phyloP scores from a whole-genome alignment of 2,329 filamentous ascomycete genomes.

The Colletotrichum lupini region DNA sequence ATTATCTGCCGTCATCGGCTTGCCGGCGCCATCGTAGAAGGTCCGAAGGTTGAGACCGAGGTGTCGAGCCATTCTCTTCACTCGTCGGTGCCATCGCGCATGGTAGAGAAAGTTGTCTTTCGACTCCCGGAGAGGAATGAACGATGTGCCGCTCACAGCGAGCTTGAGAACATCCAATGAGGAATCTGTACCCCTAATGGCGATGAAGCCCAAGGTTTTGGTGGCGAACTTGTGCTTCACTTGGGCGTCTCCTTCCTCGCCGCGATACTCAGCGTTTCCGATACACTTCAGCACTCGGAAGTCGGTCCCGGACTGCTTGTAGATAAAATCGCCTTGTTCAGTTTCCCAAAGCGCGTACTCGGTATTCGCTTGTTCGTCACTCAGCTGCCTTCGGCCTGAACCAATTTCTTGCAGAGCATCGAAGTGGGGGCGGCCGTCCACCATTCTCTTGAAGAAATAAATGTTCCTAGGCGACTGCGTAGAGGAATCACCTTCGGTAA shows the following conservation, averaged over 20 bases:
- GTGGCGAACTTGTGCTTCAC: background rate
- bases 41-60: constrained; percentile 44
- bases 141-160: background rate
- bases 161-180: background rate
- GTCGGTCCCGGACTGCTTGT: accelerated
- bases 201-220: constrained; percentile 2
- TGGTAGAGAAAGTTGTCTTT: constrained; percentile 41
- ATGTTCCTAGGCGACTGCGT: too few relatives aligned
- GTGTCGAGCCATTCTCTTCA: constrained; percentile 42
- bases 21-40: constrained; percentile 41
- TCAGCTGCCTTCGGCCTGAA: background rate
- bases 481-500: too few relatives aligned
- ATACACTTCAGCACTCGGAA: background rate
- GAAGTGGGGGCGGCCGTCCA: background rate
- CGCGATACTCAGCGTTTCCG: accelerated
- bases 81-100: constrained; percentile 44
- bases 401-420: background rate
- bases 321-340: background rate
- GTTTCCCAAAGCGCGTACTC: background rate
- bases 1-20: background rate
- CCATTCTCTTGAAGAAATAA: constrained; percentile 15
- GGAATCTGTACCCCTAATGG: accelerated
- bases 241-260: too few relatives aligned
- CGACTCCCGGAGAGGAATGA: background rate
- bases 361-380: accelerated